Conservation (phyloP, 805 yeast species). For the Metschnikowia gelsemii region DNA sequence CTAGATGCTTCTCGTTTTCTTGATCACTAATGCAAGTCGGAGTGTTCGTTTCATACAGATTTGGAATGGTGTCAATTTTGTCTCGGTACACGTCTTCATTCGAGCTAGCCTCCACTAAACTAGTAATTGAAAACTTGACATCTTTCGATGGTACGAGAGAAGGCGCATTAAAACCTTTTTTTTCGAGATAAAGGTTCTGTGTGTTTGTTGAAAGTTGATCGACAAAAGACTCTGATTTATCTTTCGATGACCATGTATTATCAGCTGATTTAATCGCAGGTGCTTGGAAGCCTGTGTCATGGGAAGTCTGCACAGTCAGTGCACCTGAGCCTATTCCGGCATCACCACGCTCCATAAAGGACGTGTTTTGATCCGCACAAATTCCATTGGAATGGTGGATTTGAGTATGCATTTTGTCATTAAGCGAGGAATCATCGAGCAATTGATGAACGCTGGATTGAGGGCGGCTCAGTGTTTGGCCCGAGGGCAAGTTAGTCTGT, state of each 20-base stretch:
- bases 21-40: background rate
- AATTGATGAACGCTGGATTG: slow-evolving; percentile 6
- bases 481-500: background rate
- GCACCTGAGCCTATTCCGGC: background rate
- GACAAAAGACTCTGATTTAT: background rate
- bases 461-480: slow-evolving; percentile 1
- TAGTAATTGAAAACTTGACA: slow-evolving; percentile 4
- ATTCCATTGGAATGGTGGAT: background rate
- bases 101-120: slow-evolving; percentile 3
- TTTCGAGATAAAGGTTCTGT: no score
- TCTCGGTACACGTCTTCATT: background rate
- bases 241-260: slow-evolving; percentile 1
- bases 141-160: background rate
- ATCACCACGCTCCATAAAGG: background rate
- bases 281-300: no score
- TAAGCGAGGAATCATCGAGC: slow-evolving; percentile 1
- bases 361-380: background rate
- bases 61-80: background rate
- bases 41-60: background rate
- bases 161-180: no score
- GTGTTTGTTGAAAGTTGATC: no score
- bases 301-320: background rate
- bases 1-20: background rate
- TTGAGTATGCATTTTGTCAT: background rate
- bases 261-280: no score